Evolutionary conservation across 1,284 basidiomycete species (phyloP).

Genomic region (Somion occarium): DNA sequence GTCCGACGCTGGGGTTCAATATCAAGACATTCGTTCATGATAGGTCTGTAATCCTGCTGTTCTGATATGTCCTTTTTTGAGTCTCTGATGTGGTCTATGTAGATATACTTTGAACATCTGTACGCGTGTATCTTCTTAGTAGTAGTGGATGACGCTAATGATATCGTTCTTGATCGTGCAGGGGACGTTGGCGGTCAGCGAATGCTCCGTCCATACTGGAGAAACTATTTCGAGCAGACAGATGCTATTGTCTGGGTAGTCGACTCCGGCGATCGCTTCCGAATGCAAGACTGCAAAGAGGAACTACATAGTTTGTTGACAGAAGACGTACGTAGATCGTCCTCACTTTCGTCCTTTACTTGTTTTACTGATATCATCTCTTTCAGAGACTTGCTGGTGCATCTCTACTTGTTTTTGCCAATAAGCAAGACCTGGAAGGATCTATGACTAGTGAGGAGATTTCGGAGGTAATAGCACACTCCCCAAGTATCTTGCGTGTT

Average conservation of each 20-base stretch:
- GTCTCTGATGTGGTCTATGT: constrained; percentile 1
- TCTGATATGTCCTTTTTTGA: constrained; percentile 2
- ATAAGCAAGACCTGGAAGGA: constrained; percentile 95
- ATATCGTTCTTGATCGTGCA: constrained; percentile 26
- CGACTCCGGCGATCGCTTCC: constrained; percentile 86
- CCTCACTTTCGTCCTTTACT: not conserved
- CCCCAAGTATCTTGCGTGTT: not conserved
- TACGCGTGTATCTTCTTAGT: constrained; percentile 34
- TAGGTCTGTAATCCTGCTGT: constrained; percentile 53
- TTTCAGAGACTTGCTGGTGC: constrained; percentile 86
- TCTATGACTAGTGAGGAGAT: constrained; percentile 85
- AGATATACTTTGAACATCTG: constrained; percentile 94
- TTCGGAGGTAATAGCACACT: constrained; percentile 72
- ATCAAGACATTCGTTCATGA: constrained; percentile 94
- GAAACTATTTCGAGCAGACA: constrained; percentile 99
- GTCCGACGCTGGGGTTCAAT: constrained; percentile 97
- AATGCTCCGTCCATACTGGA: constrained; percentile 95
- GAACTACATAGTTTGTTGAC: constrained; percentile 84
- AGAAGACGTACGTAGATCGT: constrained; percentile 76
- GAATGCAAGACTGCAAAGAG: constrained; percentile 85
- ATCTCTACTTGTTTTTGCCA: constrained; percentile 95
- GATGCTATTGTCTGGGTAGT: constrained; percentile 99
- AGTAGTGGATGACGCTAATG: not conserved
- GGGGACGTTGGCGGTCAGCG: constrained; percentile 99
- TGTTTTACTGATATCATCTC: constrained; percentile 6